Evolutionary conservation across 208 protist genomes (phyloP).

Genomic region (Phytomonas sp.): DNA sequence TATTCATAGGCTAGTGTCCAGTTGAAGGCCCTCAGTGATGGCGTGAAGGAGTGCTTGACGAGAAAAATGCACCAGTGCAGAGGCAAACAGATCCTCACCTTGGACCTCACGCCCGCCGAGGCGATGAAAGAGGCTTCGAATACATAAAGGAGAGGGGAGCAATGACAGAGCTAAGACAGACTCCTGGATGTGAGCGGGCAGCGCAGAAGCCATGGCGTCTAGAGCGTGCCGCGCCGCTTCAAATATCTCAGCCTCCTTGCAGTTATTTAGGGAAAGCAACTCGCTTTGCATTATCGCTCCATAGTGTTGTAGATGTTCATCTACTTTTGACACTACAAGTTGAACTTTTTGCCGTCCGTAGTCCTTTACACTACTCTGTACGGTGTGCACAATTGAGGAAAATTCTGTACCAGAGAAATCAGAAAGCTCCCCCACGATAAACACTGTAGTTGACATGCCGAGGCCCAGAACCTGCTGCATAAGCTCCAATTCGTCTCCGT

Average conservation of each 20-base stretch:
- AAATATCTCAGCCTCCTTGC: constrained; percentile 6
- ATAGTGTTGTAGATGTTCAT: constrained; percentile 25
- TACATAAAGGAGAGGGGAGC: no score
- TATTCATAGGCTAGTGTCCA: no score
- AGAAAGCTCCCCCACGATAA: constrained; percentile 33
- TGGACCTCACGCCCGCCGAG: no score
- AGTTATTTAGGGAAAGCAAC: not conserved
- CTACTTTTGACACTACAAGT: constrained; percentile 39
- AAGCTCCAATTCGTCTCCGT: constrained; percentile 15
- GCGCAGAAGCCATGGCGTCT: constrained; percentile 17
- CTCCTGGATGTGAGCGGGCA: constrained; percentile 6
- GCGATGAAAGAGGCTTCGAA: no score
- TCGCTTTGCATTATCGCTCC: not conserved
- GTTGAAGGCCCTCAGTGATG: no score
- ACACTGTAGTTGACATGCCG: constrained; percentile 23
- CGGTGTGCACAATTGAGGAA: constrained; percentile 17
- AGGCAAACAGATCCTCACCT: no score
- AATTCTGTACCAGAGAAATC: constrained; percentile 29
- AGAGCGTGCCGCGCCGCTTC: constrained; percentile 9
- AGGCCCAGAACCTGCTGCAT: constrained; percentile 23
- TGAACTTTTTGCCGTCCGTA: constrained; percentile 20
- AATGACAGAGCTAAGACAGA: no score
- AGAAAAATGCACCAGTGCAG: no score
- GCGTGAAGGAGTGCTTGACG: no score
- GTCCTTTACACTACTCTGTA: constrained; percentile 17